phyloP scores from a whole-genome alignment of 495 filamentous ascomycete species.

The Penicillium waksmanii region DNA sequence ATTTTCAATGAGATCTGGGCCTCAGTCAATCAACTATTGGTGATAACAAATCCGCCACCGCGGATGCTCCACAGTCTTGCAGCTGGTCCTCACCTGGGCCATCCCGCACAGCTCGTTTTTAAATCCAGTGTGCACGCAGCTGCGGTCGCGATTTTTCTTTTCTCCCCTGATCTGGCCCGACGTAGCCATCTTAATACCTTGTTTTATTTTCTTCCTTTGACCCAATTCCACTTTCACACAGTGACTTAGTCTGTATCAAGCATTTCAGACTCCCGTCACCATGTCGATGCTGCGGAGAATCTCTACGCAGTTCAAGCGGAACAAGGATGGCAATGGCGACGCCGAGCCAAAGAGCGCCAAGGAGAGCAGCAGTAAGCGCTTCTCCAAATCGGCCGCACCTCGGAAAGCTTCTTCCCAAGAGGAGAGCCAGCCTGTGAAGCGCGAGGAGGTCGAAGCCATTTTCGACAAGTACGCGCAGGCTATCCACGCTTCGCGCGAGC shows the following conservation, averaged over 20 bases:
- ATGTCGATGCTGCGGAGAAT: slow-evolving; percentile 56
- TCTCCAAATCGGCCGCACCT: slow-evolving; percentile 39
- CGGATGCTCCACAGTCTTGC: slow-evolving; percentile 34
- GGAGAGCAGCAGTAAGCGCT: slow-evolving; percentile 39
- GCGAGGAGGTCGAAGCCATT: slow-evolving; percentile 46
- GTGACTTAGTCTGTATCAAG: slow-evolving; percentile 19
- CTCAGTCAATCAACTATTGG: slow-evolving; percentile 36
- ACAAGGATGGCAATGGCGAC: slow-evolving; percentile 49
- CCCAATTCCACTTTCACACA: slow-evolving; percentile 14
- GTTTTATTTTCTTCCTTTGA: slow-evolving; percentile 10
- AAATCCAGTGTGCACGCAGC: slow-evolving; percentile 21
- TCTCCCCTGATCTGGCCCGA: slow-evolving; percentile 19
- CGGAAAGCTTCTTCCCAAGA: slow-evolving; percentile 38
- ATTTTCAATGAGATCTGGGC: slow-evolving; percentile 22
- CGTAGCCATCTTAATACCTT: slow-evolving; percentile 18
- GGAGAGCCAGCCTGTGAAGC: slow-evolving; percentile 40
- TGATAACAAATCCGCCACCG: slow-evolving; percentile 38
- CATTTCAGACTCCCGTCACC: slow-evolving; percentile 27
- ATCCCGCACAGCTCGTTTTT: slow-evolving; percentile 33
- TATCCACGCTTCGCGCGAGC: slow-evolving; percentile 64
- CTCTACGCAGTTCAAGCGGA: slow-evolving; percentile 56
- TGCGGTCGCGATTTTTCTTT: slow-evolving; percentile 10
- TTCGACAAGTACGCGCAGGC: slow-evolving; percentile 67
- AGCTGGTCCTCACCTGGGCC: slow-evolving; percentile 25
- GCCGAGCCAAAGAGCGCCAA: slow-evolving; percentile 42